Evolutionary conservation across 2,329 filamentous ascomycete species (phyloP).

Genomic region (Aspergillus sp.): DNA sequence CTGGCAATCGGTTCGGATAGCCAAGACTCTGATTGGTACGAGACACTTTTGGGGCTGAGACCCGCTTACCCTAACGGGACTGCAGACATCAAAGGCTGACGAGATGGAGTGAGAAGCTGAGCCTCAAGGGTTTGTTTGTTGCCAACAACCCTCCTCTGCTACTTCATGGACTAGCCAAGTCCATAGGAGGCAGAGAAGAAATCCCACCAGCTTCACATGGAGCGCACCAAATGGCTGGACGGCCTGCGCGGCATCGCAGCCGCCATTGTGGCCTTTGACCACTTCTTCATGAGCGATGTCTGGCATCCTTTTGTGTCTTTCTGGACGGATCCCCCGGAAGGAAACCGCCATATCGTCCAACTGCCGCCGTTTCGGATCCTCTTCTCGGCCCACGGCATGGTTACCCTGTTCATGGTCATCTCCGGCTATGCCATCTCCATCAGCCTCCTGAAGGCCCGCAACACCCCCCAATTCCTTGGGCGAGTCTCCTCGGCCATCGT

Average conservation of each 20-base stretch:
- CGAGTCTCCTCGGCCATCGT: constrained; percentile 19
- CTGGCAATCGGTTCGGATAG: too few species aligned
- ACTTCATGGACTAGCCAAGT: too few species aligned
- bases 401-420: constrained; percentile 58
- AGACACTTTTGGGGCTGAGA: too few species aligned
- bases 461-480: constrained; percentile 9
- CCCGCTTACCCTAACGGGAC: too few species aligned
- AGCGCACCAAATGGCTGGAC: constrained; percentile 23
- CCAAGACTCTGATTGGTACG: too few species aligned
- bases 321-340: constrained; percentile 19
- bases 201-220: constrained; percentile 4
- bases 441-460: constrained; percentile 42
- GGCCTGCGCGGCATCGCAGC: constrained; percentile 28
- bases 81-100: too few species aligned
- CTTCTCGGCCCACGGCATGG: constrained; percentile 41
- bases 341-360: constrained; percentile 24
- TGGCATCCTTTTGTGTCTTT: constrained; percentile 20
- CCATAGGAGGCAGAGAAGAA: too few species aligned
- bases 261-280: constrained; percentile 24
- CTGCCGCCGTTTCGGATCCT: constrained; percentile 41
- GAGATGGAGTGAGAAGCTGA: too few species aligned
- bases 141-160: too few species aligned
- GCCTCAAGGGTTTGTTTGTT: too few species aligned
- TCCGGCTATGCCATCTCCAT: constrained; percentile 58
- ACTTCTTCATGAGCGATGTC: constrained; percentile 24